Evolutionary conservation across 305 asterid species (phyloP).

Genomic region (Fraxinus sp.): DNA sequence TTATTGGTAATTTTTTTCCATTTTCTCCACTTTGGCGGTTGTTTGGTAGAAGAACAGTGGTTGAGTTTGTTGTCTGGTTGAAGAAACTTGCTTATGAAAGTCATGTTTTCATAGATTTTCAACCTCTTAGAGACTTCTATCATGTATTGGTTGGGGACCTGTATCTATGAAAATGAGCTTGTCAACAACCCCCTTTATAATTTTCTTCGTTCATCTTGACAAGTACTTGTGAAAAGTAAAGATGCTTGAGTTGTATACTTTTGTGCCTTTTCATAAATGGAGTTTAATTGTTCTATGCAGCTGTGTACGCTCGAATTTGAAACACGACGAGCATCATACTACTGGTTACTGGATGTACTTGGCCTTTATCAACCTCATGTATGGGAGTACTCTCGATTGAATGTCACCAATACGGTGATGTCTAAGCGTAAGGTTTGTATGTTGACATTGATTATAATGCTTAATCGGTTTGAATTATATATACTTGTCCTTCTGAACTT

Average conservation of each 20-base stretch:
- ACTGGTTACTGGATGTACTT: constrained; percentile 76
- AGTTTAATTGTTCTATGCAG: constrained; percentile 33
- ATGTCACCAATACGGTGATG: constrained; percentile 80
- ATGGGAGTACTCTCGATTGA: constrained; percentile 87
- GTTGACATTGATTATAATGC: background rate
- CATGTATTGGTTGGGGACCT: background rate
- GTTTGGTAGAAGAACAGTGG: background rate
- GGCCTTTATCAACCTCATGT: constrained; percentile 80
- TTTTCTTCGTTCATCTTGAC: background rate
- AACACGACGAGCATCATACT: constrained; percentile 88
- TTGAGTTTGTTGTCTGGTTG: background rate
- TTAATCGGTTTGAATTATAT: background rate
- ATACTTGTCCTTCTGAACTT: constrained; percentile 6
- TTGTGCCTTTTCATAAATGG: background rate
- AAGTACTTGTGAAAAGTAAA: background rate
- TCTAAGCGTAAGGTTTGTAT: constrained; percentile 63
- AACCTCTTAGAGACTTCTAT: background rate
- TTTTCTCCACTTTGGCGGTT: background rate
- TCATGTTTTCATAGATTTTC: background rate
- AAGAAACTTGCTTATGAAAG: background rate
- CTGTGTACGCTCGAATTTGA: constrained; percentile 92
- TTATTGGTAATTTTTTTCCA: background rate
- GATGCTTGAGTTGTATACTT: background rate
- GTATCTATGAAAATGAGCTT: background rate
- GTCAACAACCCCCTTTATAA: background rate